Base-by-base conservation (phyloP, 345 rosid genomes). In the Pelargonium nanum region DNA sequence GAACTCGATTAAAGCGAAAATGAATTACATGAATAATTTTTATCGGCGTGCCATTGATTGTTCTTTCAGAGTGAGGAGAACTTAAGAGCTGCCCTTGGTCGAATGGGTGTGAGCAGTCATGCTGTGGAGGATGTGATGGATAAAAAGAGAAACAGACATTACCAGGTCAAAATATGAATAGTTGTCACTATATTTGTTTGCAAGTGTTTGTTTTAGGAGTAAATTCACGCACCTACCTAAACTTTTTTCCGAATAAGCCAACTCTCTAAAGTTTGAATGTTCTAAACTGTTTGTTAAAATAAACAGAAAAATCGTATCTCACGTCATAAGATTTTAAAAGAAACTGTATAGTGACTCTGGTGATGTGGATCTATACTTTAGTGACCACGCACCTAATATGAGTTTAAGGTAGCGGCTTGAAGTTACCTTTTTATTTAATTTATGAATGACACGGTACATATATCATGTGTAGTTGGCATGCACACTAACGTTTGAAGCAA, bases 401-500 rank as follows among this genome's bases (percentile, higher is more conserved):
- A n/a, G n/a, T n/a, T n/a, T n/a, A n/a, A n/a, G n/a, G n/a, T n/a
- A n/a, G n/a, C n/a, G n/a, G n/a, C n/a, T n/a, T n/a, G n/a, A n/a
- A n/a, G n/a, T n/a, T n/a, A n/a, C 48, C 17, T 10, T 17, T 40
- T 8, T 52, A 10, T 45, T 52, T 52, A 19, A n/a, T 52, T 52
- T 20, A 19, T 52, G 22, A 19, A 19, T 52, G 21, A 52, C 20
- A 10, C 19, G 40, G 19, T 15, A 34, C 12, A 44, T 44, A 25
- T 17, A 24, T 4, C 55, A 28, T 65, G 26, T 65, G 62, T 83
- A 92, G 99, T 75, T 93, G 68, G 96, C 96, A 10, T 93, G 97
- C 79, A 93, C 99, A 22, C 68, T 89, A 63, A 85, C 89, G 1
- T 93, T 87, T 66, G 99, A 89, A 75, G 87, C 86, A 59, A 72